Base-by-base conservation (phyloP, 202 grass and related monocot species). In the Dendrocalamus latiflorus region DNA sequence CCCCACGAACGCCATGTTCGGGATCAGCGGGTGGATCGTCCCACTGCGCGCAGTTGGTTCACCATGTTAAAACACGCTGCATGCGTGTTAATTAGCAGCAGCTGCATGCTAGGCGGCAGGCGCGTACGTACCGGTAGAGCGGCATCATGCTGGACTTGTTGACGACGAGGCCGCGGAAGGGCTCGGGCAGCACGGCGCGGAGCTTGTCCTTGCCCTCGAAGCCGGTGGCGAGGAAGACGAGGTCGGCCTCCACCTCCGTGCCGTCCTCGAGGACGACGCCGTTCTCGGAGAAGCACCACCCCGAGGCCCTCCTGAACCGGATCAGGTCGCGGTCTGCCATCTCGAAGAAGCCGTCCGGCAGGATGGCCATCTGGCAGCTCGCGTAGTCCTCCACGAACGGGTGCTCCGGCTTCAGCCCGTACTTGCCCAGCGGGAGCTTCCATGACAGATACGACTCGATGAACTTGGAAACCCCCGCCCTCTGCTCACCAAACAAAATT, bases 1-100 rank as follows among this genome's bases (percentile, higher is more conserved):
- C 43, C 93, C 96, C 8, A 99, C 90, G 88, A 99, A 99, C 26
- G 96, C 96, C 93, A 99, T 99, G 88, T 99, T 92, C 8, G 96
- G 96, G 62, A 99, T 92, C 49, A 93, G 83, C 17, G 96, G 96
- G 65, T 99, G 96, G 65, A 99, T 93, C 16, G 93, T 92, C 16
- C 96, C 93, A 1, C 95, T 94, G 45, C 42, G 42, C 9, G 84
- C 64, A 67, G 12, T n/a, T n/a, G 50, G 6, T n/a, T 53, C 50
- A 53, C 50, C 18, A 20, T 53, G 50, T 53, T 53, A 53, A n/a
- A n/a, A 53, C 50, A 58, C 54, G 33, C 30, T 9, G 34, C 28
- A 61, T 48, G 18, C 51, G 65, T 17, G 22, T 16, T 21, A 21
- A 55, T 55, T 55, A 55, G 20, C 51, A 55, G 51, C 17, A 16